Evolutionary conservation across 1,284 basidiomycete species (phyloP), one percentile per base, ranked within the genome.

Genomic region (Meira miltonrushii): DNA sequence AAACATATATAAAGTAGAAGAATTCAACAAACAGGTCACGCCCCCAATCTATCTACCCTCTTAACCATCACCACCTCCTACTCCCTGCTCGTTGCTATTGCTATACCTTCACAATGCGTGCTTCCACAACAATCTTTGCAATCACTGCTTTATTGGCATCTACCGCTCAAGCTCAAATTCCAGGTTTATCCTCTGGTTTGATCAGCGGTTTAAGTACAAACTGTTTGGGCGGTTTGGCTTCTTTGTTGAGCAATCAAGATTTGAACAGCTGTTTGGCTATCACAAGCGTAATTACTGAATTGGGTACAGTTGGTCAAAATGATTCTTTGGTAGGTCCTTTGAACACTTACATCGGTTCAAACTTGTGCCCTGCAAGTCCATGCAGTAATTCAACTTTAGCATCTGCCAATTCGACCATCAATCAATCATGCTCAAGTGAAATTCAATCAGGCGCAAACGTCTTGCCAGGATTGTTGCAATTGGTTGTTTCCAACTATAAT

Each of bases 281-380:
- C 5, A 17, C 46, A 5, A n/a, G 25, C 12, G 46, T 23, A 5
- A 19, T 48, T 12, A 48, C 46, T 13, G 25, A n/a, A 13, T 48
- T 48, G 8, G 46, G 46, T 21, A 23, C 46, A 3, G 13, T 25
- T 12, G 46, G 46, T 21, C 23, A 19, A 23, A 48, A 48, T 25
- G 46, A 48, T 25, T 48, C 46, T 48, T 25, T 48, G 21, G 12
- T 48, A 13, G 46, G 25, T 25, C 46, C 46, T 17, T 25, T 48
- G 17, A 15, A 6, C n/a, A 48, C 46, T 21, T 48, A 17, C 23
- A 6, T 48, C 46, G 17, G 17, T 48, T 21, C 17, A 21, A n/a
- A 48, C 5, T 21, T 48, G 17, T 48, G 46, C 23, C 46, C 46
- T 17, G 25, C 12, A 21, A 12, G 7, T 25, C 7, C 46, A 19